Conservation (phyloP, 2,329 filamentous ascomycete species). For the Elsinoe perseae region DNA sequence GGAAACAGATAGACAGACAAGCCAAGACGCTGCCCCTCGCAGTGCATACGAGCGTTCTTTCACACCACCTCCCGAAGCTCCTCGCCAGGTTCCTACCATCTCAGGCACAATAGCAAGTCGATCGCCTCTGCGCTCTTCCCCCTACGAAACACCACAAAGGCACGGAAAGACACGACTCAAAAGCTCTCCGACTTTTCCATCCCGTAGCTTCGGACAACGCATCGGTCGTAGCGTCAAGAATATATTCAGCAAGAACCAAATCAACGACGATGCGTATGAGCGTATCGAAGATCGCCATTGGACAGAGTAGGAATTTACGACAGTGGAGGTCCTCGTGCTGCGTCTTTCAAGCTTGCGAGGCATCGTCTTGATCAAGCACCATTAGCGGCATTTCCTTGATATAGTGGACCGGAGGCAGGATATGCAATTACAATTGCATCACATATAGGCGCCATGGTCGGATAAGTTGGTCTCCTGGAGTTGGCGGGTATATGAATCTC, state of each 20-base stretch:
- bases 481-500: neutral
- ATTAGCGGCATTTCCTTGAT: no score
- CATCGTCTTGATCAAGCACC: neutral
- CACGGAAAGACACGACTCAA: neutral
- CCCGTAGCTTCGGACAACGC: no score
- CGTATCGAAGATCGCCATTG: conserved; percentile 26
- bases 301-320: conserved; percentile 21
- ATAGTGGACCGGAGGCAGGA: no score
- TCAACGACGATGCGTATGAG: conserved; percentile 24
- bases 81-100: neutral
- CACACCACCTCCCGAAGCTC: neutral
- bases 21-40: no score
- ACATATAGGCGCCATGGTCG: neutral
- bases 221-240: conserved; percentile 18
- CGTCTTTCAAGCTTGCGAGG: no score
- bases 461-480: no score
- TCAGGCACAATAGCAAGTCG: conserved; percentile 15
- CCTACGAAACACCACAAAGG: neutral
- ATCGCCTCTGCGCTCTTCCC: neutral
- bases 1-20: no score
- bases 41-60: conserved; percentile 10
- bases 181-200: conserved; percentile 19
- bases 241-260: conserved; percentile 24
- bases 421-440: neutral
- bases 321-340: no score